These are phyloP conservation scores for Suillus plorans DNA, from an alignment of 768 basidiomycete genomes.

Conservation along the genomic window DNA sequence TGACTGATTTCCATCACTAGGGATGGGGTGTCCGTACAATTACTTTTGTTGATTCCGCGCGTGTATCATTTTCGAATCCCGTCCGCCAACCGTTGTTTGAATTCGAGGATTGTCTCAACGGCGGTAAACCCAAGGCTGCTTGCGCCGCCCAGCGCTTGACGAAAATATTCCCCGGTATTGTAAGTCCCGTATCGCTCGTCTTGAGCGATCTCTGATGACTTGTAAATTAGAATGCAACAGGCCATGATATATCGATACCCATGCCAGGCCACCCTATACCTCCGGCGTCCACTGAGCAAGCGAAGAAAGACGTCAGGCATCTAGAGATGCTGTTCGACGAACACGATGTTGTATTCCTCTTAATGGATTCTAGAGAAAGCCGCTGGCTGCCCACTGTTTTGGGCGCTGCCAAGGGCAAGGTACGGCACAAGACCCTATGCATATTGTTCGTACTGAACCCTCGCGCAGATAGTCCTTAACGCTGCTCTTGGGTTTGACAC, in stretches of 20 bases:
- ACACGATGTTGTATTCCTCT: slow-evolving; percentile 88
- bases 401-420: slow-evolving; percentile 83
- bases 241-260: slow-evolving; percentile 78
- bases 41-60: slow-evolving; percentile 87
- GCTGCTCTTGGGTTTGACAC: slow-evolving; percentile 95
- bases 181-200: slow-evolving; percentile 39
- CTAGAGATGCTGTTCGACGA: slow-evolving; percentile 78
- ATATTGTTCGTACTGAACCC: neutral
- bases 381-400: slow-evolving; percentile 95
- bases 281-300: slow-evolving; percentile 49
- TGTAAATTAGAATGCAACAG: slow-evolving; percentile 68
- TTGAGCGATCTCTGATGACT: neutral
- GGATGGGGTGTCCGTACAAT: slow-evolving; percentile 96
- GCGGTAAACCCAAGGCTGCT: slow-evolving; percentile 91
- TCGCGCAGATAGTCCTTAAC: slow-evolving; percentile 79
- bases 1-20: slow-evolving; percentile 37
- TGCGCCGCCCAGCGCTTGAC: slow-evolving; percentile 84
- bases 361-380: slow-evolving; percentile 99
- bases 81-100: slow-evolving; percentile 96
- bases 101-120: slow-evolving; percentile 89
- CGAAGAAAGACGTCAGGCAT: slow-evolving; percentile 63
- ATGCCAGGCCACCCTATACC: slow-evolving; percentile 98
- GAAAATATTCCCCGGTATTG: slow-evolving; percentile 92
- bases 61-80: slow-evolving; percentile 95
- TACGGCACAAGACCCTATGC: slow-evolving; percentile 22